phyloP scores from a whole-genome alignment of 257 asterid species.

The Leonotis leonurus region DNA sequence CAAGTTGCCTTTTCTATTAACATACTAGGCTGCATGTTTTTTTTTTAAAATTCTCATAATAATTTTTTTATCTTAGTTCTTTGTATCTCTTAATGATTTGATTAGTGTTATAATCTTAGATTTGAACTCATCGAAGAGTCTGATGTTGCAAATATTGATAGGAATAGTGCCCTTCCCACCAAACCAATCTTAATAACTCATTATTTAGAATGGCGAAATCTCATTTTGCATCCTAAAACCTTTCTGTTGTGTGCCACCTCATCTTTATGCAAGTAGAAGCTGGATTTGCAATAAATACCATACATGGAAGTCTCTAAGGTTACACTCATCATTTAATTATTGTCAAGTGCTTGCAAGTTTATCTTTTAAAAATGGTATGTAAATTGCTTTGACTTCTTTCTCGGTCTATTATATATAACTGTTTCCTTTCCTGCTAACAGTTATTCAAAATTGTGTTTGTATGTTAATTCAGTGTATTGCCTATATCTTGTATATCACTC shows the following conservation, averaged over 20 bases:
- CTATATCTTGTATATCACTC: neutral
- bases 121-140: neutral
- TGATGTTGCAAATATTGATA: neutral
- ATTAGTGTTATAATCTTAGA: neutral
- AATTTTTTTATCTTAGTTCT: neutral
- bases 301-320: neutral
- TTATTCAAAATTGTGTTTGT: constrained; percentile 2
- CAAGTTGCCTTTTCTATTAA: neutral
- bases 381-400: constrained; percentile 3
- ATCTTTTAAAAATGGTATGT: too few species aligned
- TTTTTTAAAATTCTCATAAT: neutral
- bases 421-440: neutral
- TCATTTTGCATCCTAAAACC: neutral
- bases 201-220: too few species aligned
- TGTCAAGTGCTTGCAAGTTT: neutral
- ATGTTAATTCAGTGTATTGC: constrained; percentile 5
- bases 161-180: neutral
- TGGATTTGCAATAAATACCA: neutral
- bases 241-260: neutral
- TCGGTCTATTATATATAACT: neutral
- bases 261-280: neutral
- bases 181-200: too few species aligned
- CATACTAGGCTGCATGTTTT: neutral
- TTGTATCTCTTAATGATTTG: neutral
- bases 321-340: neutral